A percentile compares a stretch with the other conserved stretches of the same genome.
Evolutionary conservation across 768 basidiomycete species (phyloP).

Genomic region (Coprinopsis cinerea): DNA sequence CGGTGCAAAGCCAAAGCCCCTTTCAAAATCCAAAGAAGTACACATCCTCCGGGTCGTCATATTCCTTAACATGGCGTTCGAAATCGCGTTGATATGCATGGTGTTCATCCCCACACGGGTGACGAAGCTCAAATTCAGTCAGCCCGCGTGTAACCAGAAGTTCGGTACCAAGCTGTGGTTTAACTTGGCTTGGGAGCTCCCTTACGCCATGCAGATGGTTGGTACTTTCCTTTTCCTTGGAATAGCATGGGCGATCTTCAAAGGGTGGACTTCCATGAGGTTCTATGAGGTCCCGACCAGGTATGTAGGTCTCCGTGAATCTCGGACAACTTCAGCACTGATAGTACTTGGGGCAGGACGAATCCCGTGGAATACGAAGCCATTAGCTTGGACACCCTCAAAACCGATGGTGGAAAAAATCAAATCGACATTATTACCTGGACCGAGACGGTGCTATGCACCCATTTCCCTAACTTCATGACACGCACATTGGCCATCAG

Average conservation of each 20-base stretch:
- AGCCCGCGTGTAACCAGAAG: slow-evolving; percentile 2
- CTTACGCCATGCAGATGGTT: slow-evolving; percentile 4
- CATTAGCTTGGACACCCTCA: neutral
- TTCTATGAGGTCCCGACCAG: neutral
- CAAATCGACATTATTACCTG: neutral
- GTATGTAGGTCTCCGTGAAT: neutral
- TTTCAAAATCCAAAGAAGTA: neutral
- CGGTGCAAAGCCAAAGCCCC: neutral
- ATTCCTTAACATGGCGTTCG: neutral
- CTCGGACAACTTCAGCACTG: neutral
- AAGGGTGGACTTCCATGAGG: neutral
- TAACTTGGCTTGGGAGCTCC: slow-evolving; percentile 7
- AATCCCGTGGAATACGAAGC: no score
- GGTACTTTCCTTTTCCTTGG: neutral
- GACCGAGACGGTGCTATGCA: neutral
- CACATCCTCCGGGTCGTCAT: neutral
- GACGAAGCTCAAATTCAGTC: neutral
- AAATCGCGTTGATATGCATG: neutral
- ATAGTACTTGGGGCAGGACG: no score
- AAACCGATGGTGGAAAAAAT: neutral
- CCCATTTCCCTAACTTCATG: neutral
- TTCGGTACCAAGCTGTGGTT: slow-evolving; percentile 3
- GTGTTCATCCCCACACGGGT: neutral
- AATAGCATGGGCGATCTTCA: no score
- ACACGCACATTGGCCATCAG: neutral